Percentiles rank a stretch among this genome's conserved stretches.
Evolutionary conservation across 495 filamentous ascomycete species (phyloP).

Genomic region (Daldinia bambusicola): DNA sequence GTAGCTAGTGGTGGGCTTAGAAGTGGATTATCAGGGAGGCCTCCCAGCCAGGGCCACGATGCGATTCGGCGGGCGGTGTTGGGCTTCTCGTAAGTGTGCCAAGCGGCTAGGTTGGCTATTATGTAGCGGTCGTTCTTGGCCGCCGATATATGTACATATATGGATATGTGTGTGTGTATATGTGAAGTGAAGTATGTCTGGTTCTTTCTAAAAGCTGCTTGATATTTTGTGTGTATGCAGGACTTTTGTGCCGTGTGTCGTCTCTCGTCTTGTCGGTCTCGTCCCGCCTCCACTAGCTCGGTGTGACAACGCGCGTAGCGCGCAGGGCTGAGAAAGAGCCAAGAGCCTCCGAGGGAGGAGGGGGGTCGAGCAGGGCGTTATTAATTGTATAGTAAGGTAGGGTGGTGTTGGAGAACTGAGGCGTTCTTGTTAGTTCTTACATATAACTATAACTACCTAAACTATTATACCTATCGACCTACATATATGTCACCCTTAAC

Average conservation of each 20-base stretch:
- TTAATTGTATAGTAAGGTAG: too few species aligned
- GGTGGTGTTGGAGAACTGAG: constrained; percentile 7
- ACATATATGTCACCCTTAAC: background rate
- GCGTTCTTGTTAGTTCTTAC: background rate
- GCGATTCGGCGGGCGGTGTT: constrained; percentile 6
- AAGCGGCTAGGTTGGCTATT: background rate
- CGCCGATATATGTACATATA: background rate
- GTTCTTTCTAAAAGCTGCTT: too few species aligned
- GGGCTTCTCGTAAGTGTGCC: background rate
- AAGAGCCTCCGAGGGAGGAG: constrained; percentile 23
- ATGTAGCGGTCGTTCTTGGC: constrained; percentile 5
- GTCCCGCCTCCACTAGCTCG: constrained; percentile 8
- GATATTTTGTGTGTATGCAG: background rate
- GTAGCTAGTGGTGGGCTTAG: background rate
- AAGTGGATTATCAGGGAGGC: constrained; percentile 15
- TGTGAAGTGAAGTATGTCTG: too few species aligned
- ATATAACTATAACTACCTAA: background rate
- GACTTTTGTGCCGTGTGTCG: background rate
- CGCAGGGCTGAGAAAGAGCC: constrained; percentile 39
- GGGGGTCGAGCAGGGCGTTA: background rate
- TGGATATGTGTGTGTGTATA: background rate
- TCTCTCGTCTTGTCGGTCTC: background rate
- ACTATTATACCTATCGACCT: background rate
- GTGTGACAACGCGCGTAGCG: constrained; percentile 28
- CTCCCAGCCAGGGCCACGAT: constrained; percentile 7